These are phyloP conservation scores for Neospermospora avenae DNA, from an alignment of 2,329 filamentous ascomycete species.

Conservation along the genomic window DNA sequence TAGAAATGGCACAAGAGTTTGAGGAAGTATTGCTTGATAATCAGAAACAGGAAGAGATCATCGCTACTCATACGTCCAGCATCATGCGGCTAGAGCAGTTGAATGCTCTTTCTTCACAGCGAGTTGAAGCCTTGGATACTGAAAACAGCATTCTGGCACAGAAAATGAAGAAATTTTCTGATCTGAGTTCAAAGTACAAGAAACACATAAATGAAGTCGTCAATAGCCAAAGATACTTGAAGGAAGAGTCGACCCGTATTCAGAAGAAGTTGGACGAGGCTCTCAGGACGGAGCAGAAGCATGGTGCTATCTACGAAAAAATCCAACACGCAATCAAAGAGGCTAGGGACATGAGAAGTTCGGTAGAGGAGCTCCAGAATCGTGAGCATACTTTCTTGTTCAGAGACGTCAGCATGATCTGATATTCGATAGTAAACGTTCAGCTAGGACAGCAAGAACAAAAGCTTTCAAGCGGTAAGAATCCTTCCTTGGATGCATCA, in stretches of 20 bases:
- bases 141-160: slow-evolving; percentile 22
- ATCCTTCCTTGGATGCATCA: background rate
- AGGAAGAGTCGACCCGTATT: slow-evolving; percentile 15
- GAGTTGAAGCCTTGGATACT: slow-evolving; percentile 14
- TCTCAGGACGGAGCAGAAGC: background rate
- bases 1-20: background rate
- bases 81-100: slow-evolving; percentile 12
- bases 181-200: slow-evolving; percentile 30
- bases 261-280: background rate
- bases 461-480: background rate
- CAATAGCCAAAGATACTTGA: slow-evolving; percentile 24
- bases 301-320: background rate
- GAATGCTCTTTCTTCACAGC: slow-evolving; percentile 3
- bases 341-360: slow-evolving; percentile 1
- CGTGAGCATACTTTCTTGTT: background rate
- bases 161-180: slow-evolving; percentile 27
- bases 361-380: background rate
- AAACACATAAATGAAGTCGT: slow-evolving; percentile 36
- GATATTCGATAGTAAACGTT: slow-evolving; percentile 6
- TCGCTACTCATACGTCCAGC: slow-evolving; percentile 16
- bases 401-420: background rate
- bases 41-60: slow-evolving; percentile 7
- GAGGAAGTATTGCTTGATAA: background rate
- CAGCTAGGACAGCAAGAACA: slow-evolving; percentile 6
- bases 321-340: slow-evolving; percentile 6